These are phyloP conservation scores for Kurtzmaniella natalensis DNA, from an alignment of 1,139 yeast genomes.

Conservation along the genomic window DNA sequence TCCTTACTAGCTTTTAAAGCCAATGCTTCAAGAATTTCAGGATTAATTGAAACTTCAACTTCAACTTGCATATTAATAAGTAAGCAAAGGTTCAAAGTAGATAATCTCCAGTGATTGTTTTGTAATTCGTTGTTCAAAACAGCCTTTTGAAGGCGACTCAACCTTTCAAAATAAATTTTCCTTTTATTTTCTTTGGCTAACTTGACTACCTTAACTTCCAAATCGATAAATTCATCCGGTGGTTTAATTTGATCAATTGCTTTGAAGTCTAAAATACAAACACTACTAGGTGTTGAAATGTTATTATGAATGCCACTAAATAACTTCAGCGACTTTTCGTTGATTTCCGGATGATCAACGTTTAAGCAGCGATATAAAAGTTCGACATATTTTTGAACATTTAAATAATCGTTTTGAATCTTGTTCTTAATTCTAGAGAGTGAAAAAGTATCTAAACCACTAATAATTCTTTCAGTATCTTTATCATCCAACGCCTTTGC, in stretches of 20 bases:
- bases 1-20: slow-evolving; percentile 54
- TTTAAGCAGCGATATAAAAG: slow-evolving; percentile 55
- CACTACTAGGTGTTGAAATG: slow-evolving; percentile 55
- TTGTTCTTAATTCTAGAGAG: slow-evolving; percentile 51
- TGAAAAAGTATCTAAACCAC: slow-evolving; percentile 57
- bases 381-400: slow-evolving; percentile 42
- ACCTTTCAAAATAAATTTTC: slow-evolving; percentile 31
- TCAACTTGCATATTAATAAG: slow-evolving; percentile 54
- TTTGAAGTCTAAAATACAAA: slow-evolving; percentile 49
- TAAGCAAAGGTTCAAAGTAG: slow-evolving; percentile 51
- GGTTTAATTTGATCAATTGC: slow-evolving; percentile 57
- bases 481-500: slow-evolving; percentile 48
- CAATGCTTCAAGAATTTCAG: slow-evolving; percentile 43
- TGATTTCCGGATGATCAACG: slow-evolving; percentile 55
- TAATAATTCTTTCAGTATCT: slow-evolving; percentile 59
- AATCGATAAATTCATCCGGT: slow-evolving; percentile 52
- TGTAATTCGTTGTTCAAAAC: slow-evolving; percentile 34
- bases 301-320: slow-evolving; percentile 44
- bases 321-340: slow-evolving; percentile 46
- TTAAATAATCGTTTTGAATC: slow-evolving; percentile 54
- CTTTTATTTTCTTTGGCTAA: slow-evolving; percentile 59
- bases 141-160: slow-evolving; percentile 40
- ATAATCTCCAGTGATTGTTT: slow-evolving; percentile 67
- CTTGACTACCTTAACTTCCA: slow-evolving; percentile 52
- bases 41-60: slow-evolving; percentile 45